Conservation (phyloP, 768 basidiomycete genomes). For the Psilocybe cubensis region DNA sequence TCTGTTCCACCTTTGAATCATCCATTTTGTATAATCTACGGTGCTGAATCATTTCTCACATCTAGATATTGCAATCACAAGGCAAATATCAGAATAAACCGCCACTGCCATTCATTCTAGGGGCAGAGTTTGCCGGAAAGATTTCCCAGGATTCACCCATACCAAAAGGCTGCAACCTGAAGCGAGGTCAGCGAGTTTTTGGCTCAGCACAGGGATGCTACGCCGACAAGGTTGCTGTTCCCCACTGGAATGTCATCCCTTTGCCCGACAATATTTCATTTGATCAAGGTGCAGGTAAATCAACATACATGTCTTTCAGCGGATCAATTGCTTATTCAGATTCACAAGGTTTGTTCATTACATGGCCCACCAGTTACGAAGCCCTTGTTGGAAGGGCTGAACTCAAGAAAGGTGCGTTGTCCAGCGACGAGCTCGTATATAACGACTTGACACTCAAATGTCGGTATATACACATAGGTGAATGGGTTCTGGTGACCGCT, state of each 20-base stretch:
- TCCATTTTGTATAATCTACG: not conserved
- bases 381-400: constrained; percentile 86
- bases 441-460: not conserved
- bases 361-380: constrained; percentile 94
- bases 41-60: constrained; percentile 8
- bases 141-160: constrained; percentile 74
- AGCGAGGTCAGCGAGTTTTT: constrained; percentile 87
- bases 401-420: constrained; percentile 63
- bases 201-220: constrained; percentile 81
- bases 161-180: constrained; percentile 77
- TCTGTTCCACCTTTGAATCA: constrained; percentile 28
- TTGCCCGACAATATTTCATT: constrained; percentile 79
- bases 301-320: not conserved
- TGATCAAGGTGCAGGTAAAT: constrained; percentile 83
- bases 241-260: constrained; percentile 53
- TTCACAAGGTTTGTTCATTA: constrained; percentile 71
- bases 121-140: constrained; percentile 83
- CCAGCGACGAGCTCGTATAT: constrained; percentile 8
- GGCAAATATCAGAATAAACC: constrained; percentile 90
- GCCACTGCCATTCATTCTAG: constrained; percentile 83
- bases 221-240: constrained; percentile 72
- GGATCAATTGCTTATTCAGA: not conserved
- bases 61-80: constrained; percentile 81
- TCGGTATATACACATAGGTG: constrained; percentile 55
- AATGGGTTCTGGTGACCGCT: constrained; percentile 92